Base-by-base conservation (phyloP, 2,329 filamentous ascomycete genomes). In the Penicillium janthinellum region DNA sequence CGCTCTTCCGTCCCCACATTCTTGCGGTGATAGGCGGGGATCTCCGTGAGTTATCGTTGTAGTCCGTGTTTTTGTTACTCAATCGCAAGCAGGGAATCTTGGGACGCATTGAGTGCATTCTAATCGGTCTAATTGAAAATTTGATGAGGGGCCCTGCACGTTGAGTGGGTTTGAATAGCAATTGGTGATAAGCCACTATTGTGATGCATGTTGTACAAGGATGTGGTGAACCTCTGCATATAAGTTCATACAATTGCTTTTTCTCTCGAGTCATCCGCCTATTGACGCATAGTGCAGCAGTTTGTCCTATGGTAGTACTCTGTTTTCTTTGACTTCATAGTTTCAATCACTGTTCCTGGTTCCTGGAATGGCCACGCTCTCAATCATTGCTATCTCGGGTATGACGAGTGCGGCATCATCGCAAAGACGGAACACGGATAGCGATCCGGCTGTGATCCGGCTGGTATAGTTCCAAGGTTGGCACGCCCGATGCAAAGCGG, bases 361-460 rank as follows among this genome's bases (percentile, higher is more conserved):
- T 22, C 28, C 47, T 49, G n/a, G 28, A 48, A 49, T 35, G 17
- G 11, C 11, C 15, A 7, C 20, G 8, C 28, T 12, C n/a, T 3
- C 4, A 17, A 20, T 35, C 34, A 35, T 34, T 20, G 14, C 17
- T 8, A 3, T 31, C 7, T 20, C 25, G 28, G 14, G 31, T 15
- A 20, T 12, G 48, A 50, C 28, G 17, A 38, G 31, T 41, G 48
- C 35, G 12, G 45, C 49, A 35, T 28, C n/a, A 31, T 14, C 15
- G 22, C 10, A 39, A 20, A 53, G 31, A 41, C 61, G 58, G 58
- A 61, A 57, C 17, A 42, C 67, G 67, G 67, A 66, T 61, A 42
- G n/a, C 35, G 15, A 62, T 67, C 64, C 66, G 66, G 48, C 41
- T 58, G 39, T 31, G 14, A 57, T 66, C 66, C 66, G 66, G 47